Evolutionary conservation across 75 land plant genomes (phyloP).

Genomic region (Chamaecyparis obtusa): DNA sequence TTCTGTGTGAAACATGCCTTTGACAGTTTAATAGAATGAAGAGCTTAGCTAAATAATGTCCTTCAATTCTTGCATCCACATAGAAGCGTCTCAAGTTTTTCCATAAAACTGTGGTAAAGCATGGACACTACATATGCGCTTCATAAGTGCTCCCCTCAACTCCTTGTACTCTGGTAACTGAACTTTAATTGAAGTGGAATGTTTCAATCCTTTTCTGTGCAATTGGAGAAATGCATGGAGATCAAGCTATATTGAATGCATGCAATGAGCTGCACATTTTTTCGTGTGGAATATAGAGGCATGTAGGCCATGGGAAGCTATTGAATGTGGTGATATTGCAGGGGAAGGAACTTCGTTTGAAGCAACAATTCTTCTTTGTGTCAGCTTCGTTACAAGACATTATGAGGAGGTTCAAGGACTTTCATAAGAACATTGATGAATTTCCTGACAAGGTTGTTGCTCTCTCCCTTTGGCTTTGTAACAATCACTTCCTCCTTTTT

Average conservation of each 20-base stretch:
- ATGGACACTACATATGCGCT: neutral
- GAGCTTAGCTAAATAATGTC: neutral
- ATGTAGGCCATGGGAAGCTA: neutral
- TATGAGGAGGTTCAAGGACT: slow-evolving; percentile 64
- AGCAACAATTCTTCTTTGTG: slow-evolving; percentile 82
- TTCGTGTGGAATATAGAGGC: neutral
- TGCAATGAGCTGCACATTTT: slow-evolving; percentile 3
- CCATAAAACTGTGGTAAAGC: neutral
- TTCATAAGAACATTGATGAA: slow-evolving; percentile 48
- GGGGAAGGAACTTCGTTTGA: slow-evolving; percentile 80
- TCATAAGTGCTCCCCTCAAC: neutral
- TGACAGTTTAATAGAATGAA: neutral
- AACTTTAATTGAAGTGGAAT: neutral
- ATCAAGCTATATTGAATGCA: neutral
- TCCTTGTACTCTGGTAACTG: neutral
- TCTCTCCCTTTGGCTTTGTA: neutral
- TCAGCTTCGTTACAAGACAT: slow-evolving; percentile 80
- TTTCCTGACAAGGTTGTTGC: slow-evolving; percentile 60
- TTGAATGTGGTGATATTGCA: slow-evolving; percentile 27
- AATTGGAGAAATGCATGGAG: neutral
- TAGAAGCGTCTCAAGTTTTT: neutral
- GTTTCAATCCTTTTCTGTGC: neutral
- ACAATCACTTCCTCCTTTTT: neutral
- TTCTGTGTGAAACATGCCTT: neutral
- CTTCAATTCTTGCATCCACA: neutral